Percentiles rank a stretch among this genome's conserved stretches.
phyloP scores from a whole-genome alignment of 164 flowering plant genomes.

The Hamamelis virginiana region DNA sequence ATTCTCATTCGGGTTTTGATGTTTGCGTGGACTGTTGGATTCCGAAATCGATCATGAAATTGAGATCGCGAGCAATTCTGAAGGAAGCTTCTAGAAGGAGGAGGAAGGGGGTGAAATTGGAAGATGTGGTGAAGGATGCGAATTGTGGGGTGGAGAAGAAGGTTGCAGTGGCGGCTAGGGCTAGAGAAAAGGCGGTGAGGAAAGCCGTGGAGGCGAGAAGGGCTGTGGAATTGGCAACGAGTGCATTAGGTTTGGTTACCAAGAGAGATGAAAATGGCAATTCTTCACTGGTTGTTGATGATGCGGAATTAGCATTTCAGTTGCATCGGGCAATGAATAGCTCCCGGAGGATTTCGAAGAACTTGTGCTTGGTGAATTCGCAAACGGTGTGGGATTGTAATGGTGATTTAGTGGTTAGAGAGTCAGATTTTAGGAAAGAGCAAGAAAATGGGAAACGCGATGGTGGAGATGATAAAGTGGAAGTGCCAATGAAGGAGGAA shows the following conservation, averaged over 20 bases:
- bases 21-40: conserved; percentile 82
- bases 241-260: conserved; percentile 25
- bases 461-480: conserved; percentile 12
- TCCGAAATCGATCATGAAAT: conserved; percentile 30
- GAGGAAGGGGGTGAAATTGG: conserved; percentile 17
- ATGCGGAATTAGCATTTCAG: conserved; percentile 44
- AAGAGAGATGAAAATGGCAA: conserved; percentile 10
- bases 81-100: conserved; percentile 14
- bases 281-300: conserved; percentile 24
- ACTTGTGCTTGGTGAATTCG: conserved; percentile 14
- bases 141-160: conserved; percentile 30
- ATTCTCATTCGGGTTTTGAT: conserved; percentile 18
- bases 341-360: conserved; percentile 50
- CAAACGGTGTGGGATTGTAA: not conserved
- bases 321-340: conserved; percentile 56
- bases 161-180: conserved; percentile 26
- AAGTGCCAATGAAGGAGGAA: conserved; percentile 25
- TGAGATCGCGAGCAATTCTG: conserved; percentile 8
- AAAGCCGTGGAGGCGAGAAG: conserved; percentile 36
- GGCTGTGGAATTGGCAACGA: conserved; percentile 33
- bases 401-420: conserved; percentile 1
- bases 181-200: conserved; percentile 33
- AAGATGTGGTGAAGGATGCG: conserved; percentile 41
- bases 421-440: not conserved
- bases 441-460: conserved; percentile 1